Conservation (phyloP, 495 filamentous ascomycete species). For the Aspergillus panamensis region DNA sequence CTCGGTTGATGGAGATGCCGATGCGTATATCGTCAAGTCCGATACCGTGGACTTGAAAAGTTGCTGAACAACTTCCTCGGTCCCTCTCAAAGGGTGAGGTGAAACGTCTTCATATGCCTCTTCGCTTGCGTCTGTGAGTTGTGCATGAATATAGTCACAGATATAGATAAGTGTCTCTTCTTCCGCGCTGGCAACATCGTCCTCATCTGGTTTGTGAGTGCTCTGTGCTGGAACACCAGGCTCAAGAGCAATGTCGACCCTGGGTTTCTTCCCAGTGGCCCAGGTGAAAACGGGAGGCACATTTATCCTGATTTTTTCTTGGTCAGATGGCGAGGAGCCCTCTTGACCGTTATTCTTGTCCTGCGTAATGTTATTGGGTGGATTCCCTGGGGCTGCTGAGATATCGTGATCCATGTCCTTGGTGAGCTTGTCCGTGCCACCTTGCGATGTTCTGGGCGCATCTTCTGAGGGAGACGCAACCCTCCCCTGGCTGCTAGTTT, state of each 20-base stretch:
- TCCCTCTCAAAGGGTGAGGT: neutral
- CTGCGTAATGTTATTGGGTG: neutral
- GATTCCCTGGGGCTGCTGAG: neutral
- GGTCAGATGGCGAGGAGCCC: neutral
- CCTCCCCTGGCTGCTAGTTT: neutral
- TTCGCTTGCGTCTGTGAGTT: neutral
- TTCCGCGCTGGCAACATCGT: neutral
- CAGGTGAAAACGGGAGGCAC: neutral
- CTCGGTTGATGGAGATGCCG: neutral
- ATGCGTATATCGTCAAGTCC: neutral
- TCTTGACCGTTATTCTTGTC: neutral
- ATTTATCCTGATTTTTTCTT: neutral
- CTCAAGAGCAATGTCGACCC: neutral
- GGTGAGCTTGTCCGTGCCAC: too few species aligned
- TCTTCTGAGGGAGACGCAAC: neutral
- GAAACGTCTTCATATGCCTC: neutral
- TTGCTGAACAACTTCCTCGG: neutral
- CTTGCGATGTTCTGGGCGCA: too few species aligned
- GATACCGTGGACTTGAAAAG: neutral
- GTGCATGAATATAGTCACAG: neutral
- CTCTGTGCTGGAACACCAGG: neutral
- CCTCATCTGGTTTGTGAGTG: neutral
- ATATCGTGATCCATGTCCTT: neutral
- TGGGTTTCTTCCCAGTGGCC: neutral
- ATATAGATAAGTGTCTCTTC: neutral